Conservation (phyloP, 306 rosid species). For the Begonia masoniana region DNA sequence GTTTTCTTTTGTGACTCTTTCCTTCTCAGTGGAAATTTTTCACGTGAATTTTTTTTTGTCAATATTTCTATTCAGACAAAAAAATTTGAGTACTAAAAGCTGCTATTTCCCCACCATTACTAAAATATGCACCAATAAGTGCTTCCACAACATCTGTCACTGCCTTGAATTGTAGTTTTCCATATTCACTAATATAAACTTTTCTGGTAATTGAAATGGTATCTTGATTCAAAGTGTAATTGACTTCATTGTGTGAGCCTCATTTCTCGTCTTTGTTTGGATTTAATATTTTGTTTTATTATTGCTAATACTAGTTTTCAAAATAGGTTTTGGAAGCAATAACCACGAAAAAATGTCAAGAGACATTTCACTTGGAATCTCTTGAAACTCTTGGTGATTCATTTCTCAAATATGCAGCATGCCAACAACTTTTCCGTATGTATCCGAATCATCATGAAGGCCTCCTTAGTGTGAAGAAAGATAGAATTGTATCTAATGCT, state of each 20-base stretch:
- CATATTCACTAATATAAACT: conserved; percentile 20
- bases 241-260: too few species aligned
- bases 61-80: too few species aligned
- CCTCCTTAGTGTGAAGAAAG: conserved; percentile 52
- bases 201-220: conserved; percentile 9
- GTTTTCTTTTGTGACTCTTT: too few species aligned
- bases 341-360: conserved; percentile 62
- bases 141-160: conserved; percentile 91
- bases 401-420: conserved; percentile 62
- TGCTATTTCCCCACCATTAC: conserved; percentile 55
- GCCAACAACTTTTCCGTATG: conserved; percentile 54
- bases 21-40: too few species aligned
- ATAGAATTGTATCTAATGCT: conserved; percentile 56
- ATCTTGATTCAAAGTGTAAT: conserved; percentile 21
- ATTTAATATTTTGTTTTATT: too few species aligned
- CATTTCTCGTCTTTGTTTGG: too few species aligned
- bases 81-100: conserved; percentile 14
- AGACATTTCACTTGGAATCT: conserved; percentile 66
- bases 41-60: too few species aligned
- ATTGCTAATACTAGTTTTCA: neutral
- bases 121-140: conserved; percentile 73
- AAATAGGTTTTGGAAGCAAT: conserved; percentile 81
- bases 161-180: conserved; percentile 38
- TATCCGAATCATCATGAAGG: conserved; percentile 59
- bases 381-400: conserved; percentile 92